Evolutionary conservation across 2,329 filamentous ascomycete species (phyloP), one percentile per base, ranked within the genome.

Genomic region (Aspergillus sp.): DNA sequence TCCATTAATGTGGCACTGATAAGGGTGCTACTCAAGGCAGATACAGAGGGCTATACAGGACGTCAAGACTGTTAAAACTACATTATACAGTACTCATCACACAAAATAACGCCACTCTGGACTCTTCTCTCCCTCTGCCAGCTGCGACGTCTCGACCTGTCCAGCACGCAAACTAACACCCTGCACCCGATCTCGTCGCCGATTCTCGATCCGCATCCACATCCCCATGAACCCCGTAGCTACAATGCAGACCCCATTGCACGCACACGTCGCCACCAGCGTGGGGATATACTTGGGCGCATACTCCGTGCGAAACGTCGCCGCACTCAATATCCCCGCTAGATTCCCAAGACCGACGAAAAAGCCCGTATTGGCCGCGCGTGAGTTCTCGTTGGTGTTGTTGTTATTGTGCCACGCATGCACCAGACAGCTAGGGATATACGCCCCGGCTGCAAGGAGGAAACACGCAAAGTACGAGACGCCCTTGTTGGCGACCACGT

Each of bases 361-460:
- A 14, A 82, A 66, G 0, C 77, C 80, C 1, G 79, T 82, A 9
- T 77, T 80, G 0, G 79, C 79, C 5, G 80, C 80, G 0, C 81
- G 74, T 0, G 72, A 74, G 44, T 77, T 82, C 67, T 84, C 81
- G 23, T 79, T 76, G 7, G 81, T 67, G 43, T 81, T 82, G 63
- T 83, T 83, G 60, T 82, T 83, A 56, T 82, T 82, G 58, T 82
- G 74, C 80, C 81, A 81, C 1, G 74, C 73, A 58, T 82, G 75
- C 4, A 82, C 74, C n/a, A 83, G 67, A 52, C 76, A 77, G 4
- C 74, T 76, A 0, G 79, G 76, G 14, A 80, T 79, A 60, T 81
- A 82, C 1, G 79, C 73, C 0, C 68, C 69, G 1, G 66, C 21
- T 2, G 78, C 76, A 52, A 83, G 69, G 3, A 83, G 68, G 56